These are phyloP conservation scores for Epichloe sibirici DNA, from an alignment of 2,329 filamentous ascomycete genomes.

Conservation along the genomic window DNA sequence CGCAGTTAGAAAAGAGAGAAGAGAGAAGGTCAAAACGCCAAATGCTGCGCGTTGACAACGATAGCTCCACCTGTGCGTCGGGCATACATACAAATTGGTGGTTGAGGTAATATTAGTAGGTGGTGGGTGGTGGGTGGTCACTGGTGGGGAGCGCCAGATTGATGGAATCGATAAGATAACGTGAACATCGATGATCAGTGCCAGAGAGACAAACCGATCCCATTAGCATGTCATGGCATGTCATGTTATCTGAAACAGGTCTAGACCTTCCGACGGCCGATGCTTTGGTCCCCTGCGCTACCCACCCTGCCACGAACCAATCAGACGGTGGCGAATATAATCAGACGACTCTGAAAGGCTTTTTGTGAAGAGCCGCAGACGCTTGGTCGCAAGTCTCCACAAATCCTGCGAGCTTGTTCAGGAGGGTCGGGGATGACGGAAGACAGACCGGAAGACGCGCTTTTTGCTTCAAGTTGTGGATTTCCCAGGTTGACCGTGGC, in stretches of 20 bases:
- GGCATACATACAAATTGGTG: not conserved
- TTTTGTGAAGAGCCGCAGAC: not conserved
- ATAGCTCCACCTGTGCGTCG: not conserved
- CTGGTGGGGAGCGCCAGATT: conserved; percentile 4
- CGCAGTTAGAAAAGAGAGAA: not conserved
- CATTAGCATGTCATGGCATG: not conserved
- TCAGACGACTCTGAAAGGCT: conserved; percentile 5
- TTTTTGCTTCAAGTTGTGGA: conserved; percentile 1
- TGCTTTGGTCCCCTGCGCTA: conserved; percentile 7
- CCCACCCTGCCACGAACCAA: conserved; percentile 3
- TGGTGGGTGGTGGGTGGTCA: too few relatives aligned
- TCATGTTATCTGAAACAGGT: conserved; percentile 5
- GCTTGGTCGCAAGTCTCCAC: conserved; percentile 1
- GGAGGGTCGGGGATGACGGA: conserved; percentile 4
- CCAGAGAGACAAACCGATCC: not conserved
- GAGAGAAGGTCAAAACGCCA: not conserved
- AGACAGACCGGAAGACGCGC: not conserved
- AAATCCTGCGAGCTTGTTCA: not conserved
- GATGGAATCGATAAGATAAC: conserved; percentile 8
- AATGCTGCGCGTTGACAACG: not conserved
- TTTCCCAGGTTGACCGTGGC: not conserved
- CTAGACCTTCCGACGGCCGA: conserved; percentile 13
- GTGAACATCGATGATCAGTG: not conserved
- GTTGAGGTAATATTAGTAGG: not conserved
- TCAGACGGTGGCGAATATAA: conserved; percentile 9